Conservation (phyloP, 2,329 filamentous ascomycete genomes). For the Aspergillus ochraceus region DNA sequence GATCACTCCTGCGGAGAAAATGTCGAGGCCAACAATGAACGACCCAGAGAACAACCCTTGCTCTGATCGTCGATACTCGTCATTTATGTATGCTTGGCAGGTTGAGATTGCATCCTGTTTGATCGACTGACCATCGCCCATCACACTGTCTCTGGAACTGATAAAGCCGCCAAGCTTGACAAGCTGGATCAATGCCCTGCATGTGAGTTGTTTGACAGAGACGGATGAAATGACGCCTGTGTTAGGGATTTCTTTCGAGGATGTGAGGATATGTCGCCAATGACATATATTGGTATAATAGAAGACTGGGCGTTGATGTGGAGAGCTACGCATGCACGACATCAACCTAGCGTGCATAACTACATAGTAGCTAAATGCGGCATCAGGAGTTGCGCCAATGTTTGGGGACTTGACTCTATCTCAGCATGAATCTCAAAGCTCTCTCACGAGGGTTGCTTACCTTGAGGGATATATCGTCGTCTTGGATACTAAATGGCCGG, state of each 20-base stretch:
- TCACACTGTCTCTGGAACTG: neutral
- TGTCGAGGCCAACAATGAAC: constrained; percentile 19
- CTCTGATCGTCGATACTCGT: constrained; percentile 17
- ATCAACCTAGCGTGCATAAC: constrained; percentile 19
- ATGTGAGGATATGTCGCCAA: constrained; percentile 13
- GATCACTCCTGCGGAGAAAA: constrained; percentile 18
- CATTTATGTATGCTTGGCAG: constrained; percentile 16
- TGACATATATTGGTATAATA: constrained; percentile 20
- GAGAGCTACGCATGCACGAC: constrained; percentile 12
- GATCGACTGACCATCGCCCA: neutral
- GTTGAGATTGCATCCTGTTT: constrained; percentile 6
- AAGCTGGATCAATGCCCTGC: neutral
- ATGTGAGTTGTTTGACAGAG: constrained; percentile 2
- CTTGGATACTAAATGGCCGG: constrained; percentile 22
- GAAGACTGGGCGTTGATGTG: constrained; percentile 2
- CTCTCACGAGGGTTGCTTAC: constrained; percentile 5
- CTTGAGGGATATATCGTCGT: constrained; percentile 20
- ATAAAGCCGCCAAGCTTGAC: neutral
- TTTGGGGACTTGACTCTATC: no score
- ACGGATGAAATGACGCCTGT: neutral
- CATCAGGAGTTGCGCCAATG: no score
- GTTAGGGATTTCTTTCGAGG: neutral
- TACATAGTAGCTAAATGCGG: constrained; percentile 10
- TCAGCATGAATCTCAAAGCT: no score
- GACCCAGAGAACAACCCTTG: constrained; percentile 10